Base-by-base conservation (phyloP, 75 land plant genomes). In the Pinus tabuliformis region DNA sequence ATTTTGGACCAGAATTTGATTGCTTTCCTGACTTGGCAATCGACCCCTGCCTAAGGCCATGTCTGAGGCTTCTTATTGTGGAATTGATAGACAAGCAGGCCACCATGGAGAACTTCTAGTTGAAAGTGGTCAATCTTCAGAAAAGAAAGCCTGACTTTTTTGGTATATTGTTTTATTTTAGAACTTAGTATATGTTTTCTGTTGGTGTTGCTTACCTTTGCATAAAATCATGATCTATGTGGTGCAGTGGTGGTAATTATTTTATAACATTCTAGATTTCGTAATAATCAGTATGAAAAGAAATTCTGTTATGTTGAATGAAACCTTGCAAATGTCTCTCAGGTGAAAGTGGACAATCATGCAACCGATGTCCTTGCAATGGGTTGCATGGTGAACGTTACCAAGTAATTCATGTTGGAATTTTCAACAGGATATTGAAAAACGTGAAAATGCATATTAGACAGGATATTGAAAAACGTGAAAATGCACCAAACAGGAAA, bases 1-100 rank as follows among this genome's bases (percentile, higher is more conserved):
- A 97, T 72, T 97, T 97, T 81, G 99, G 99, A 22, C 99, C 99
- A 6, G 86, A 84, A 68, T 97, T 97, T 79, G 87, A 85, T 63
- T 89, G 37, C 71, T 89, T 88, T 56, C 90, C 93, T 17, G 64
- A 81, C 85, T 89, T 79, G 88, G 82, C 42, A 89, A 71, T 3
- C 89, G 86, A 21, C 89, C 93, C 26, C 62, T 70, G 17, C 99
- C 99, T 15, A 80, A 71, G 56, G 92, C 99, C 1, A 92, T 97
- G 96, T 78, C 77, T 75, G 89, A 86, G 59, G 91, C 89, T 80
- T 89, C 96, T 59, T 90, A 88, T 79, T 87, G 88, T 72, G 88
- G 90, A 6, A 56, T 73, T 70, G 86, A 89, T 79, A 78, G 70
- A 62, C 70, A 33, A 12, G 60, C 59, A 42, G 18, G 30, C 8